Percentiles rank a stretch among this genome's conserved stretches.
Evolutionary conservation across 2,329 filamentous ascomycete genomes (phyloP).

Genomic region (Boeremia exigua): DNA sequence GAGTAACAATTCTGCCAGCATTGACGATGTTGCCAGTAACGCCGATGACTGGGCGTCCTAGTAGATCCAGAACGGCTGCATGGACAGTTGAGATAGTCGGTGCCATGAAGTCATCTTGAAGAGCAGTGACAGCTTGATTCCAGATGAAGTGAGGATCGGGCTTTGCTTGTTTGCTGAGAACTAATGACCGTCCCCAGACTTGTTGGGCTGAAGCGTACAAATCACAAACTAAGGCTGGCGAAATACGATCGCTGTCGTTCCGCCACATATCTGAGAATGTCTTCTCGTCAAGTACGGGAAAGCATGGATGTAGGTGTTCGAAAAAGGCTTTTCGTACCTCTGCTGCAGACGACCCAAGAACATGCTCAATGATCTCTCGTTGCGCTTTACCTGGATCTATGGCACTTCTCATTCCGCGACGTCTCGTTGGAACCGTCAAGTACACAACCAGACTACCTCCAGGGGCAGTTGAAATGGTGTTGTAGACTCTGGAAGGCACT

Average conservation of each 20-base stretch:
- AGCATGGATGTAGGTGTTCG: constrained; percentile 25
- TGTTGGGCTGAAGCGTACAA: constrained; percentile 24
- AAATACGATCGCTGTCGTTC: constrained; percentile 19
- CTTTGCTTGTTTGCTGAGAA: constrained; percentile 8
- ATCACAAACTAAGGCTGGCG: constrained; percentile 25
- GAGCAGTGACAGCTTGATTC: constrained; percentile 25
- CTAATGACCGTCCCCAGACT: constrained; percentile 20
- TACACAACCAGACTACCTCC: constrained; percentile 26
- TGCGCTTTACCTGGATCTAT: constrained; percentile 24
- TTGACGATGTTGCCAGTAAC: constrained; percentile 29
- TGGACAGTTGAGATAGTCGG: constrained; percentile 29
- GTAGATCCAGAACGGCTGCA: constrained; percentile 25
- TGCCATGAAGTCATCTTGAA: constrained; percentile 29
- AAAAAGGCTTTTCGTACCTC: constrained; percentile 23
- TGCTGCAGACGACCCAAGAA: constrained; percentile 14
- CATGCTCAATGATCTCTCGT: constrained; percentile 26
- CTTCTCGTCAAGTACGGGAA: constrained; percentile 25
- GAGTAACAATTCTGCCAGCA: constrained; percentile 25
- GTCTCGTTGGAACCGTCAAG: constrained; percentile 21
- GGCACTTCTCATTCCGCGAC: constrained; percentile 18
- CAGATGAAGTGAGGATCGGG: constrained; percentile 28
- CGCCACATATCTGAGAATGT: constrained; percentile 24
- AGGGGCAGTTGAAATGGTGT: constrained; percentile 21
- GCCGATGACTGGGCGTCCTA: constrained; percentile 27
- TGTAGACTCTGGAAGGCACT: constrained; percentile 11